Evolutionary conservation across 768 basidiomycete species (phyloP).

Genomic region (Suillus americanus): DNA sequence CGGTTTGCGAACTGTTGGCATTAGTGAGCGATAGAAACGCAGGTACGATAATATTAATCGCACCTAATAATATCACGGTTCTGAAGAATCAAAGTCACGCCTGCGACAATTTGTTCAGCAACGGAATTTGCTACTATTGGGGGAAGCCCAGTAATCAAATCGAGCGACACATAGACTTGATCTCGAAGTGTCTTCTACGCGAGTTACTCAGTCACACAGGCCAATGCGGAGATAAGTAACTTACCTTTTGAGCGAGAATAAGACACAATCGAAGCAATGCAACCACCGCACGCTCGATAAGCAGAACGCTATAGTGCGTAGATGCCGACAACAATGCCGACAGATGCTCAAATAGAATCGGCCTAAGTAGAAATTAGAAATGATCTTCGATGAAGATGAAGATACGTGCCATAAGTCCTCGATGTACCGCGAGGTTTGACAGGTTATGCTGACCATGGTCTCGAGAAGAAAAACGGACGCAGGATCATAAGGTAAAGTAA

Average conservation of each 20-base stretch:
- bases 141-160: constrained; percentile 82
- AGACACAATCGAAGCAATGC: constrained; percentile 82
- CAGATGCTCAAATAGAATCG: constrained; percentile 91
- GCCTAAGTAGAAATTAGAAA: constrained; percentile 54
- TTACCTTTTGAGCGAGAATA: constrained; percentile 77
- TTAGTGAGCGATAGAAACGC: constrained; percentile 9
- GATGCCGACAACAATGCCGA: constrained; percentile 77
- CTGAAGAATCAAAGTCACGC: constrained; percentile 76
- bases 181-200: constrained; percentile 78
- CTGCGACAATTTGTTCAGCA: constrained; percentile 88
- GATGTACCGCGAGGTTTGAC: constrained; percentile 72
- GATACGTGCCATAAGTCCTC: constrained; percentile 81
- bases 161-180: constrained; percentile 93
- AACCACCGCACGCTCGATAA: constrained; percentile 93
- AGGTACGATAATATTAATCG: neutral
- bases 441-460: constrained; percentile 88
- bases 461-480: constrained; percentile 94
- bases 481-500: constrained; percentile 87
- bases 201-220: neutral
- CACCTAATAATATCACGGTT: constrained; percentile 70
- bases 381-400: neutral
- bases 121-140: constrained; percentile 75
- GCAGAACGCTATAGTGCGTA: constrained; percentile 80
- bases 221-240: constrained; percentile 16
- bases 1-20: constrained; percentile 74